These are phyloP conservation scores for Cicer yamashitae DNA, from an alignment of 306 rosid genomes.

Conservation along the genomic window DNA sequence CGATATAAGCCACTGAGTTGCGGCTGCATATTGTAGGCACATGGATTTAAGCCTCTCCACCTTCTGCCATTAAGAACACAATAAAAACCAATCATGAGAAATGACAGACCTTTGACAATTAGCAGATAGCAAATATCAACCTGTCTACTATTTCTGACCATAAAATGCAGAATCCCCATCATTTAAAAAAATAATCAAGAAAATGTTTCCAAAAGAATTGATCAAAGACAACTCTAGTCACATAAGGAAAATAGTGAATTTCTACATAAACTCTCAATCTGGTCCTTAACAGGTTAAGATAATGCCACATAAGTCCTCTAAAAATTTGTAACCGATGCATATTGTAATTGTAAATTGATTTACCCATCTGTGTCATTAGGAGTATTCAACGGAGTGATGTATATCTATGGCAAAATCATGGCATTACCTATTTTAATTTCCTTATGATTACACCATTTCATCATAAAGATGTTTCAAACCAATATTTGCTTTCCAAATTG, in stretches of 20 bases:
- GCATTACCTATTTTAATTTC: neutral
- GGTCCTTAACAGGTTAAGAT: neutral
- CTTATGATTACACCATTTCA: neutral
- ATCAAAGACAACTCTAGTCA: neutral
- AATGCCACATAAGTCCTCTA: neutral
- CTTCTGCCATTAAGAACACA: conserved; percentile 65
- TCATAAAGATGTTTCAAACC: neutral
- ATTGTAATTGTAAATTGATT: neutral
- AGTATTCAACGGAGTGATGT: neutral
- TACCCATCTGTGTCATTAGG: neutral
- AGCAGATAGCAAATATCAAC: conserved; percentile 14
- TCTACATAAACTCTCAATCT: neutral
- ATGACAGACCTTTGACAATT: neutral
- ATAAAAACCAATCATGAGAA: conserved; percentile 38
- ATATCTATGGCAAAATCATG: neutral
- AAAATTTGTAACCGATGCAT: neutral
- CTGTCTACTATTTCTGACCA: neutral
- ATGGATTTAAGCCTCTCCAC: conserved; percentile 83
- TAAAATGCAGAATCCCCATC: conserved; percentile 1
- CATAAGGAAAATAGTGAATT: conserved; percentile 8
- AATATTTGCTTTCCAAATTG: neutral
- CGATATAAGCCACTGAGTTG: conserved; percentile 89
- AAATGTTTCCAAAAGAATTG: conserved; percentile 23
- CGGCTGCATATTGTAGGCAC: conserved; percentile 91
- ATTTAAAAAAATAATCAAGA: conserved; percentile 9